A percentile compares a stretch with the other conserved stretches of the same genome.
These are phyloP conservation scores for Penicillium expansum DNA, from an alignment of 2,329 filamentous ascomycete genomes.

Conservation along the genomic window DNA sequence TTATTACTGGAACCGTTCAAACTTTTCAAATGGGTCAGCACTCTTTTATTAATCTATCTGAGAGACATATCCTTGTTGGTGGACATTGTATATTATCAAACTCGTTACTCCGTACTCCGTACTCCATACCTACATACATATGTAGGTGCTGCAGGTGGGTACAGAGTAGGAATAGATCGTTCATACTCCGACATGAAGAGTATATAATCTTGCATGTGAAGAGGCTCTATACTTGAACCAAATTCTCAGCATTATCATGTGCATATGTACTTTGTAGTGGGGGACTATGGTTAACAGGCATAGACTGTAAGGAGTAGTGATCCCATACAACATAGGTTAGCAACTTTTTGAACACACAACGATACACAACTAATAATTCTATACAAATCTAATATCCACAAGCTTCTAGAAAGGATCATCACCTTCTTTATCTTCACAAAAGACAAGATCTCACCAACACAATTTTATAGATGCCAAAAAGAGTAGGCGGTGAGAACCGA, in stretches of 20 bases:
- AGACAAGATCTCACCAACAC: background rate
- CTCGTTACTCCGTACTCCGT: background rate
- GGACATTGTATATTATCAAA: background rate
- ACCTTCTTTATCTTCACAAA: background rate
- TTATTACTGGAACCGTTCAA: background rate
- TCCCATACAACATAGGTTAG: background rate
- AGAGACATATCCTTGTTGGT: background rate
- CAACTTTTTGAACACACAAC: background rate
- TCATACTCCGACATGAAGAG: background rate
- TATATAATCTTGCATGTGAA: background rate
- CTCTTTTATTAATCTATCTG: background rate
- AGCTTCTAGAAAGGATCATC: background rate
- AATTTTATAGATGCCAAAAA: slow-evolving; percentile 2
- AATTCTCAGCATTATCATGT: background rate
- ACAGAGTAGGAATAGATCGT: background rate
- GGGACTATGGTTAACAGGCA: background rate
- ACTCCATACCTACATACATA: too few species aligned
- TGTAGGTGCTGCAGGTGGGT: background rate
- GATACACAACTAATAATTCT: background rate
- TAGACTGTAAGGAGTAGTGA: background rate
- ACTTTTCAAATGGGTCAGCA: background rate
- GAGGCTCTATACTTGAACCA: background rate
- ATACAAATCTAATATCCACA: background rate
- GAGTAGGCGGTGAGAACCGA: slow-evolving; percentile 16
- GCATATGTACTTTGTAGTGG: too few species aligned